Percentiles rank a stretch among this genome's conserved stretches.
Conservation (phyloP, 257 asterid species). For the Fraxinus excelsior region DNA sequence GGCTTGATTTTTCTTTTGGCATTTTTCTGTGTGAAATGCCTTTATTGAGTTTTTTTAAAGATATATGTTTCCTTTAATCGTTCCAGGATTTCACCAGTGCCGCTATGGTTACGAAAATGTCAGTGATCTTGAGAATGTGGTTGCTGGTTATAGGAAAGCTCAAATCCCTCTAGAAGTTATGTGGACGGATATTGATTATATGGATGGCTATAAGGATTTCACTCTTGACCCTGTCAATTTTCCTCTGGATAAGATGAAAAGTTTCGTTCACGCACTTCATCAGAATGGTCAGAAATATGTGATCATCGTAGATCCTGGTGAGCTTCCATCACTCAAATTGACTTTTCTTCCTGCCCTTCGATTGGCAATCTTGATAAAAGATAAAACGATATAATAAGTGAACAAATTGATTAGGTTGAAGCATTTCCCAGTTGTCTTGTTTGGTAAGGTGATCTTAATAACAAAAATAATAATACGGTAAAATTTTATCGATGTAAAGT, state of each 20-base stretch:
- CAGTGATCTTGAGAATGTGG: slow-evolving; percentile 68
- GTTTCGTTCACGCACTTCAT: slow-evolving; percentile 60
- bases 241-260: slow-evolving; percentile 55
- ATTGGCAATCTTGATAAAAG: background rate
- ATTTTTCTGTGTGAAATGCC: background rate
- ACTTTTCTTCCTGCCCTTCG: background rate
- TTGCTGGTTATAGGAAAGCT: slow-evolving; percentile 68
- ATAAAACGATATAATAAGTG: too few species aligned
- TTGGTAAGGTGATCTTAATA: background rate
- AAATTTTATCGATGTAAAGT: background rate
- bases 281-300: slow-evolving; percentile 69
- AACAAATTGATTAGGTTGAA: background rate
- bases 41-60: background rate
- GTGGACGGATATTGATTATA: slow-evolving; percentile 96
- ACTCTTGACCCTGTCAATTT: slow-evolving; percentile 82
- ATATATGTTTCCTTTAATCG: background rate
- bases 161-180: slow-evolving; percentile 81
- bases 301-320: slow-evolving; percentile 89
- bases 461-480: background rate
- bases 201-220: slow-evolving; percentile 91
- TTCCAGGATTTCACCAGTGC: slow-evolving; percentile 89
- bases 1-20: background rate
- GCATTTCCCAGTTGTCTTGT: background rate
- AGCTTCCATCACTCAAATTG: background rate
- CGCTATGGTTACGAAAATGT: slow-evolving; percentile 73